A percentile compares a stretch with the other conserved stretches of the same genome.
Evolutionary conservation across 306 rosid genomes (phyloP).

Genomic region (Elaeagnus macrophylla): DNA sequence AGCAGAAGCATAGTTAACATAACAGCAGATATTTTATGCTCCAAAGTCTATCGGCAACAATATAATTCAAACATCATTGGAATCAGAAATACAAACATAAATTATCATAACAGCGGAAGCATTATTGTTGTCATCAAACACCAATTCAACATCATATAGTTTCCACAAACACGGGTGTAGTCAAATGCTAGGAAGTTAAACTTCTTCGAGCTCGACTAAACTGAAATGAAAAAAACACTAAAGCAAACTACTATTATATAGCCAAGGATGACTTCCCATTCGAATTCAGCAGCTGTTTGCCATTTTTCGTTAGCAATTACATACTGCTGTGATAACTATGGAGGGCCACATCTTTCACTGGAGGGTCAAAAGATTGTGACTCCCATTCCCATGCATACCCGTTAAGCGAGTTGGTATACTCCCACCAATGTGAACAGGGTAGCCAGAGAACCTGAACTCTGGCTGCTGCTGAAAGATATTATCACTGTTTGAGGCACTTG

Average conservation of each 20-base stretch:
- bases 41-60: too few relatives aligned
- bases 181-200: neutral
- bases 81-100: too few relatives aligned
- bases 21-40: too few relatives aligned
- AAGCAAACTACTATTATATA: conserved; percentile 14
- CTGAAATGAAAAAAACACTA: neutral
- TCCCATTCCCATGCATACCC: conserved; percentile 26
- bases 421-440: conserved; percentile 35
- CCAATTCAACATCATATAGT: too few relatives aligned
- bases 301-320: conserved; percentile 12
- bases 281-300: conserved; percentile 18
- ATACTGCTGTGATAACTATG: conserved; percentile 15
- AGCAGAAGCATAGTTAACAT: too few relatives aligned
- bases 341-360: neutral
- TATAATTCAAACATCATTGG: too few relatives aligned
- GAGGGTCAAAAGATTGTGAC: conserved; percentile 29
- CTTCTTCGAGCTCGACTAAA: conserved; percentile 9
- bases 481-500: conserved; percentile 22
- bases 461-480: conserved; percentile 21
- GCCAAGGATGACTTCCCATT: conserved; percentile 83
- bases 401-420: conserved; percentile 19
- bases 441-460: conserved; percentile 37
- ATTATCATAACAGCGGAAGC: too few relatives aligned
- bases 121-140: too few relatives aligned
- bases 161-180: too few relatives aligned